These are phyloP conservation scores for Globisporangium irregulare DNA, from an alignment of 352 stramenopile species.

Conservation along the genomic window DNA sequence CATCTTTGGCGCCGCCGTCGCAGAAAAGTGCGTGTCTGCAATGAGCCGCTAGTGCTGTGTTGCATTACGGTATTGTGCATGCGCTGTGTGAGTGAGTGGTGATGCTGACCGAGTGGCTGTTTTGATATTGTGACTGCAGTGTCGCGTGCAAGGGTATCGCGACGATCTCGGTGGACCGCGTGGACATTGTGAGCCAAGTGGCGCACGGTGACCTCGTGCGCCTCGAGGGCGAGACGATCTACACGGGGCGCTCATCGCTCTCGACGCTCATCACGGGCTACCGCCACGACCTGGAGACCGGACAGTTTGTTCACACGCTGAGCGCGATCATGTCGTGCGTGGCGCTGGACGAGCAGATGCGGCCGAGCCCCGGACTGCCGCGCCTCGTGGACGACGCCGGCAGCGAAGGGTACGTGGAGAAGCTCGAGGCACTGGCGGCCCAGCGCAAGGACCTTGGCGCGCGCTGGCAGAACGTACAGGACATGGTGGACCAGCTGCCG, in stretches of 20 bases:
- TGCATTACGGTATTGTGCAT: neutral
- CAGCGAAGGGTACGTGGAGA: constrained; percentile 41
- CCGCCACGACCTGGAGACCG: constrained; percentile 60
- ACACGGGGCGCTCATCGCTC: constrained; percentile 54
- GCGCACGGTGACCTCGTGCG: constrained; percentile 61
- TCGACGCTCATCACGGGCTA: constrained; percentile 65
- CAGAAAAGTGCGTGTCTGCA: constrained; percentile 44
- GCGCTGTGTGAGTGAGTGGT: neutral
- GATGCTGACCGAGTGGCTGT: neutral
- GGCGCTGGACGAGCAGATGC: constrained; percentile 62
- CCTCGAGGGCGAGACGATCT: constrained; percentile 61
- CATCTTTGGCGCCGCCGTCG: constrained; percentile 62
- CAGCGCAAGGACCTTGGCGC: constrained; percentile 62
- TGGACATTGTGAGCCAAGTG: constrained; percentile 64
- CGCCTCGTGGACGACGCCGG: constrained; percentile 34
- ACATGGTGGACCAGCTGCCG: constrained; percentile 60
- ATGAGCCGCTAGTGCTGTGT: neutral
- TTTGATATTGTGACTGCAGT: constrained; percentile 19
- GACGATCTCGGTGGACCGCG: constrained; percentile 66
- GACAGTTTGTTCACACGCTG: constrained; percentile 64
- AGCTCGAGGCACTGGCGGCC: constrained; percentile 50
- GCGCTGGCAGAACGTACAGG: constrained; percentile 62
- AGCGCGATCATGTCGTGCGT: constrained; percentile 75
- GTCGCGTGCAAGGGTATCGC: constrained; percentile 55
- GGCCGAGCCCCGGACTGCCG: constrained; percentile 46